Percentiles rank a stretch among this genome's conserved stretches.
Evolutionary conservation across 768 basidiomycete genomes (phyloP).

Genomic region (Russula emetica): DNA sequence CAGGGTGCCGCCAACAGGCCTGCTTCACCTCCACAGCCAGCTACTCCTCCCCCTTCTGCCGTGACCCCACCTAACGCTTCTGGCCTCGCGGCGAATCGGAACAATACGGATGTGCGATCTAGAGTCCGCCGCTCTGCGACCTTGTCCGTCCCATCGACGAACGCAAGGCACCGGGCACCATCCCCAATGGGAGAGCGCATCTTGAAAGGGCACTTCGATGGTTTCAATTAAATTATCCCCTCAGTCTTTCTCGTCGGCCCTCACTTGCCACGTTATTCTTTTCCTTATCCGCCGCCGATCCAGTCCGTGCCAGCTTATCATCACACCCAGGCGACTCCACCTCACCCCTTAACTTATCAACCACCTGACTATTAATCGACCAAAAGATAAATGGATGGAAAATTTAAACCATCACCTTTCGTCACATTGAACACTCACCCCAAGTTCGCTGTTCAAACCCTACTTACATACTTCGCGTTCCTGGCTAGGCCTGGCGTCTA

Average conservation of each 20-base stretch:
- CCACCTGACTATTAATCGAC: slow-evolving; percentile 7
- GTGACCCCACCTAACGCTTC: not conserved
- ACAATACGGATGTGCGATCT: slow-evolving; percentile 29
- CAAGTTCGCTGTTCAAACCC: not conserved
- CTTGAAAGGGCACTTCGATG: slow-evolving; percentile 86
- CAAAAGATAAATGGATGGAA: slow-evolving; percentile 20
- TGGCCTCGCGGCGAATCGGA: slow-evolving; percentile 9
- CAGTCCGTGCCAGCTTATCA: not conserved
- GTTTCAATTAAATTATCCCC: slow-evolving; percentile 55
- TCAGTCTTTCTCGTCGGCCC: not conserved
- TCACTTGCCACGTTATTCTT: not conserved
- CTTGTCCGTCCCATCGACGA: slow-evolving; percentile 40
- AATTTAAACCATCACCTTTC: not conserved
- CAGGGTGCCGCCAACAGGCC: slow-evolving; percentile 10
- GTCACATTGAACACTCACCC: not conserved
- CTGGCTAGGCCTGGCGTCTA: not conserved
- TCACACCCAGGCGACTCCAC: not conserved
- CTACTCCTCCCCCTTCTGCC: slow-evolving; percentile 25
- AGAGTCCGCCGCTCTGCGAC: slow-evolving; percentile 56
- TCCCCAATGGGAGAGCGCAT: slow-evolving; percentile 91
- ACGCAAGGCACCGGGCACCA: slow-evolving; percentile 56
- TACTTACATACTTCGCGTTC: not conserved
- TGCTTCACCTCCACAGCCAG: slow-evolving; percentile 20
- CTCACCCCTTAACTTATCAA: not conserved
- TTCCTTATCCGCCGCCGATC: not conserved